Conservation (phyloP, 306 rosid species). For the Potentilla sterilis region DNA sequence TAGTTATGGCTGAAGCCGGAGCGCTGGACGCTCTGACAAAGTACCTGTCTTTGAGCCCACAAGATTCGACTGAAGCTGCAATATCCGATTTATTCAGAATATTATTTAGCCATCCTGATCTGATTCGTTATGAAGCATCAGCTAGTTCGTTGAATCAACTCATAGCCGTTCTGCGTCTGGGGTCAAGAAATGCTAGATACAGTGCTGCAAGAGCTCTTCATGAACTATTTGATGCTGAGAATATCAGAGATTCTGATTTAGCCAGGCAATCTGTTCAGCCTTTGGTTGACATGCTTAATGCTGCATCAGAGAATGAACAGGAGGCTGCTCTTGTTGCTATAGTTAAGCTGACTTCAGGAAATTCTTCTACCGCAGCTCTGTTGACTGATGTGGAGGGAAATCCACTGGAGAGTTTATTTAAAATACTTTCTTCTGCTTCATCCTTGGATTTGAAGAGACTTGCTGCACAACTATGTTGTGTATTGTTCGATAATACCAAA, state of each 20-base stretch:
- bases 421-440: conserved; percentile 66
- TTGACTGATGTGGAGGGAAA: conserved; percentile 79
- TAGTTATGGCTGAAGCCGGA: conserved; percentile 90
- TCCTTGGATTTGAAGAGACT: conserved; percentile 70
- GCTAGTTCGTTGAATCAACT: conserved; percentile 83
- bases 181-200: conserved; percentile 92
- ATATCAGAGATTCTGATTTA: conserved; percentile 71
- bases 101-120: conserved; percentile 77
- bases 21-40: conserved; percentile 91
- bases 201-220: conserved; percentile 86
- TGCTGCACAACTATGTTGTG: conserved; percentile 80
- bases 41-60: conserved; percentile 97
- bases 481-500: conserved; percentile 61
- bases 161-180: conserved; percentile 90
- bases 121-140: conserved; percentile 77
- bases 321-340: conserved; percentile 83
- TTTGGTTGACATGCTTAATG: conserved; percentile 84
- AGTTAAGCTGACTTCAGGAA: conserved; percentile 71
- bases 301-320: conserved; percentile 79
- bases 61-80: conserved; percentile 81
- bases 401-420: conserved; percentile 72
- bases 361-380: conserved; percentile 54
- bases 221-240: conserved; percentile 70
- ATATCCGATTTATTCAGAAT: conserved; percentile 82
- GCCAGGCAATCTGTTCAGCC: conserved; percentile 87